A percentile compares a stretch with the other conserved stretches of the same genome.
Evolutionary conservation across 2,329 filamentous ascomycete species (phyloP).

Genomic region (Gnomoniopsis smithogilvyi): DNA sequence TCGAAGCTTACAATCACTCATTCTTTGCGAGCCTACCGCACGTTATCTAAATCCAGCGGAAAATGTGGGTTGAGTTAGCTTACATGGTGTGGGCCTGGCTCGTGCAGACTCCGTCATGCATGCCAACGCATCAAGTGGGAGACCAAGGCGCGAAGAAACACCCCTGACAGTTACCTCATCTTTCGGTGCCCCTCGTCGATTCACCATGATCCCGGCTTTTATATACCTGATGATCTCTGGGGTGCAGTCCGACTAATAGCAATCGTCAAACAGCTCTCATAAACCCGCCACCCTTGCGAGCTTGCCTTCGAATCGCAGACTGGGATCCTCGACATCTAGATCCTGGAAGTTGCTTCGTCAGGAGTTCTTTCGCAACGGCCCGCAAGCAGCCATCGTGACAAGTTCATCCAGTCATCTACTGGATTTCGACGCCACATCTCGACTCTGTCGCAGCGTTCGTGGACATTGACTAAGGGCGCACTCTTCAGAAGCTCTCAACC

Average conservation of each 20-base stretch:
- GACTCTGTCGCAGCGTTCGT: background rate
- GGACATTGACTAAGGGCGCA: conserved; percentile 8
- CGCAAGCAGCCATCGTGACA: conserved; percentile 27
- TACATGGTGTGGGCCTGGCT: conserved; percentile 42
- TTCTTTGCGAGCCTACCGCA: conserved; percentile 5
- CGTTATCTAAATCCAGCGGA: conserved; percentile 21
- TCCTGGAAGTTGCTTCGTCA: conserved; percentile 31
- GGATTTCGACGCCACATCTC: background rate
- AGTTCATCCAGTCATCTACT: conserved; percentile 18
- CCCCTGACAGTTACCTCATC: conserved; percentile 17
- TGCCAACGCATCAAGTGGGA: conserved; percentile 52
- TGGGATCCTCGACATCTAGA: conserved; percentile 26
- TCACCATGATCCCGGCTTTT: conserved; percentile 24
- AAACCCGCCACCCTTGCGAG: conserved; percentile 28
- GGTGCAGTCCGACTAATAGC: conserved; percentile 34
- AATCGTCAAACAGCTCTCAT: conserved; percentile 40
- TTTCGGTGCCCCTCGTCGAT: conserved; percentile 22
- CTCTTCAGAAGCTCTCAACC: conserved; percentile 18
- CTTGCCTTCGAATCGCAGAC: conserved; percentile 26
- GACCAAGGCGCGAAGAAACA: conserved; percentile 39
- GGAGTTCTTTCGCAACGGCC: conserved; percentile 26
- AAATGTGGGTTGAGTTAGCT: conserved; percentile 39
- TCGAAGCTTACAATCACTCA: conserved; percentile 1
- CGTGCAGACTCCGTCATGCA: conserved; percentile 60
- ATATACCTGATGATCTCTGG: conserved; percentile 28